Percentiles rank a stretch among this genome's conserved stretches.
These are phyloP conservation scores for Endotrypanum monterogeii DNA, from an alignment of 208 protist genomes.

Conservation along the genomic window DNA sequence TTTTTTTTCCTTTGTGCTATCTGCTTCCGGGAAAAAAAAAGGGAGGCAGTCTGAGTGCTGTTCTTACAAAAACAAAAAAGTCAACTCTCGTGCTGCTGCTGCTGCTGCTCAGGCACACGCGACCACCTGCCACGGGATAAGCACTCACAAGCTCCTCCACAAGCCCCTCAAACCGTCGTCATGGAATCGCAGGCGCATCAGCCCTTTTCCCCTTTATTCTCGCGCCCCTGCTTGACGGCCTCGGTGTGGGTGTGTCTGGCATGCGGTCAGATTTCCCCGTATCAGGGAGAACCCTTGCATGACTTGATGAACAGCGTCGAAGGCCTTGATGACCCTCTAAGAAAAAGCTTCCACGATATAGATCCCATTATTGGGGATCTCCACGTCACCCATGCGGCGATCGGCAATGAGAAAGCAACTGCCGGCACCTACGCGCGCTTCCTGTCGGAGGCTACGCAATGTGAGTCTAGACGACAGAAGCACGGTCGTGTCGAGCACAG, in stretches of 20 bases:
- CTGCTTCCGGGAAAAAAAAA: too few relatives aligned
- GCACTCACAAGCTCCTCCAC: too few relatives aligned
- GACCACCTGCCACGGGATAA: too few relatives aligned
- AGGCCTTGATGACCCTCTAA: background rate
- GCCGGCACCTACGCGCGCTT: background rate
- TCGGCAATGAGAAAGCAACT: background rate
- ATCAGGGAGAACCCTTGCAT: slow-evolving; percentile 4
- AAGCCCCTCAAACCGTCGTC: background rate
- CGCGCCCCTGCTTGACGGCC: background rate
- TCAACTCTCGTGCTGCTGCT: too few relatives aligned
- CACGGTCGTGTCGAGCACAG: background rate
- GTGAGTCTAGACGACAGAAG: background rate
- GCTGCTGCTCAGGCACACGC: too few relatives aligned
- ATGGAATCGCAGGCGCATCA: slow-evolving; percentile 3
- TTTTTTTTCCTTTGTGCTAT: too few relatives aligned
- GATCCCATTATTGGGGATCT: background rate
- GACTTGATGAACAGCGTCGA: slow-evolving; percentile 3
- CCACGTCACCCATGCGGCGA: background rate
- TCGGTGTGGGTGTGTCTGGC: slow-evolving; percentile 41
- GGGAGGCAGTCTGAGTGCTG: too few relatives aligned
- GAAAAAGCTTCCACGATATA: background rate
- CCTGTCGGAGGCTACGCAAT: background rate
- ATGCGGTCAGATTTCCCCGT: slow-evolving; percentile 28
- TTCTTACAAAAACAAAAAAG: too few relatives aligned
- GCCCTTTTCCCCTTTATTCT: background rate